Percentiles rank a stretch among this genome's conserved stretches.
Evolutionary conservation across 805 yeast species (phyloP).

Genomic region (Lachancea cidri): DNA sequence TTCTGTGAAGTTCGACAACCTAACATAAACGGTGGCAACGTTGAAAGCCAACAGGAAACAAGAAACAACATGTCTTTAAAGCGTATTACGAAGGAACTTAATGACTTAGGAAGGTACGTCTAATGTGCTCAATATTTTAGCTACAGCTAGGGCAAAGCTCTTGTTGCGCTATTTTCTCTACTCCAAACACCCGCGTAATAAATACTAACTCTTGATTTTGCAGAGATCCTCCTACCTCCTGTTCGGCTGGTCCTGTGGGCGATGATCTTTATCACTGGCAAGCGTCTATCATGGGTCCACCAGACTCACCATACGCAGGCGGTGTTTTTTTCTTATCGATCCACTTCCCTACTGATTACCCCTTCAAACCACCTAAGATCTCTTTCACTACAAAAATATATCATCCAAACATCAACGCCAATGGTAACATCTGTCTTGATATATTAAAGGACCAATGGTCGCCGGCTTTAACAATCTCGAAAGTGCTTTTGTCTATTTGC

Average conservation of each 20-base stretch:
- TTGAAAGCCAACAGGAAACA: conserved; percentile 1
- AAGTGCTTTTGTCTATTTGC: conserved; percentile 90
- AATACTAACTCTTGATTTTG: conserved; percentile 5
- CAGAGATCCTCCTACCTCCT: conserved; percentile 97
- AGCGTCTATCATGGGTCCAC: conserved; percentile 98
- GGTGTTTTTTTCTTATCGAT: conserved; percentile 95
- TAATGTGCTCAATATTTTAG: background rate
- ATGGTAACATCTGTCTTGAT: conserved; percentile 95
- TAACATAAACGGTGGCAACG: conserved; percentile 4
- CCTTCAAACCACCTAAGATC: conserved; percentile 96
- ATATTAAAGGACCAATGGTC: conserved; percentile 98
- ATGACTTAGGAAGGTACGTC: conserved; percentile 89
- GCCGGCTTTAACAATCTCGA: conserved; percentile 94
- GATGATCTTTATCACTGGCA: conserved; percentile 99
- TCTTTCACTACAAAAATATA: conserved; percentile 92
- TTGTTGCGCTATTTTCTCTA: background rate
- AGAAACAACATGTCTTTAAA: conserved; percentile 69
- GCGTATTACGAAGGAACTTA: conserved; percentile 93
- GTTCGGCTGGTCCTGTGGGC: conserved; percentile 98
- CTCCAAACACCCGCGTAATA: background rate
- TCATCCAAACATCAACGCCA: conserved; percentile 94
- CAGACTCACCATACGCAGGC: conserved; percentile 84
- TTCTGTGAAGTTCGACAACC: conserved; percentile 1
- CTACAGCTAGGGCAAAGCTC: background rate
- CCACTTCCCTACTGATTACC: conserved; percentile 98